Evolutionary conservation across 805 yeast genomes (phyloP).

Genomic region (Saccharomyces eubayanus): DNA sequence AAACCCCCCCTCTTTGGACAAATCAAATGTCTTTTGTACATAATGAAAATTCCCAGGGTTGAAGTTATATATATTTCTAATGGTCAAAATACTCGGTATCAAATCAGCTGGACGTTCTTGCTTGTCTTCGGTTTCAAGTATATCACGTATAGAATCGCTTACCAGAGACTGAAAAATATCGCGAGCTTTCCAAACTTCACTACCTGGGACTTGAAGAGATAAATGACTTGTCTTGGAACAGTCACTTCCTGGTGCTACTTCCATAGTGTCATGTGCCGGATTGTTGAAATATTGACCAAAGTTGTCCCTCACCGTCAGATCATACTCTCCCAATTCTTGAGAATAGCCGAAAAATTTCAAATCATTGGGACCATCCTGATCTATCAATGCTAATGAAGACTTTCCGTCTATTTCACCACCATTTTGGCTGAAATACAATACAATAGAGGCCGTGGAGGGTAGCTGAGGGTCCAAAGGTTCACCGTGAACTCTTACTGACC

Average conservation of each 20-base stretch:
- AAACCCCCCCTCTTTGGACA: conserved; percentile 37
- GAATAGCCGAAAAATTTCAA: conserved; percentile 42
- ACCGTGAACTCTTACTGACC: conserved; percentile 74
- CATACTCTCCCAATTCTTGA: conserved; percentile 60
- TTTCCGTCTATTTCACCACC: conserved; percentile 36
- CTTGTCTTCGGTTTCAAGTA: conserved; percentile 22
- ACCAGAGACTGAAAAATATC: conserved; percentile 65
- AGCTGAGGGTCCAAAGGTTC: conserved; percentile 46
- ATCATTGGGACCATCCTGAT: conserved; percentile 15
- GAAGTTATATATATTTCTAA: conserved; percentile 52
- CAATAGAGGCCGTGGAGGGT: conserved; percentile 49
- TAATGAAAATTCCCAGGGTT: conserved; percentile 68
- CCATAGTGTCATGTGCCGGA: conserved; percentile 25
- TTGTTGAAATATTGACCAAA: conserved; percentile 28
- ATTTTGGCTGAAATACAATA: conserved; percentile 75
- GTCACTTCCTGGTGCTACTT: conserved; percentile 38
- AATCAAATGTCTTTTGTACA: conserved; percentile 68
- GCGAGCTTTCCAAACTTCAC: conserved; percentile 65
- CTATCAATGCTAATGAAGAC: conserved; percentile 19
- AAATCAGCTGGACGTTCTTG: conserved; percentile 23
- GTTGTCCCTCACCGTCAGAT: conserved; percentile 50
- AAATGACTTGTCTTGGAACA: conserved; percentile 56
- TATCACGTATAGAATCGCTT: conserved; percentile 54
- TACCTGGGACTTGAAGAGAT: conserved; percentile 63
- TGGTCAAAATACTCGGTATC: conserved; percentile 38